A percentile compares a stretch with the other conserved stretches of the same genome.
These are phyloP conservation scores for Cryptococcus hybrid DNA, from an alignment of 1,284 basidiomycete genomes.

Conservation along the genomic window DNA sequence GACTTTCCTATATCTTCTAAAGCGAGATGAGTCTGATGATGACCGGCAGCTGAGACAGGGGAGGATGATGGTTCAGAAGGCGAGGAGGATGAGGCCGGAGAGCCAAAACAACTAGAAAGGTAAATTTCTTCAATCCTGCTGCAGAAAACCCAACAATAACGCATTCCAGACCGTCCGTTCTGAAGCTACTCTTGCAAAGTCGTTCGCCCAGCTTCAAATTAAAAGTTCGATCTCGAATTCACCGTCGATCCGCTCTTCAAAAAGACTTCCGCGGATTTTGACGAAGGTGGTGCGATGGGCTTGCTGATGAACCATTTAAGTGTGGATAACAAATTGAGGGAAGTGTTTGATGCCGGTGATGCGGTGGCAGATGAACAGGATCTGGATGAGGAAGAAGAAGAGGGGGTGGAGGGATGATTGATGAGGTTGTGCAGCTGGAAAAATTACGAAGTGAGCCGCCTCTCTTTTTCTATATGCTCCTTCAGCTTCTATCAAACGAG, in stretches of 20 bases:
- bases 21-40: neutral
- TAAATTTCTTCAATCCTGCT: constrained; percentile 2
- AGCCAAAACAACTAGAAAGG: constrained; percentile 37
- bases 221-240: constrained; percentile 96
- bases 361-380: constrained; percentile 69
- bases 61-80: constrained; percentile 49
- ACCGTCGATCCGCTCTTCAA: constrained; percentile 95
- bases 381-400: constrained; percentile 66
- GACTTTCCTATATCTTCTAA: too few relatives aligned
- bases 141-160: neutral
- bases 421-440: constrained; percentile 52
- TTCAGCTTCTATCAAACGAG: too few relatives aligned
- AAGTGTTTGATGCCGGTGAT: constrained; percentile 96
- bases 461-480: neutral
- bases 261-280: constrained; percentile 98
- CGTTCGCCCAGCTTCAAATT: constrained; percentile 72
- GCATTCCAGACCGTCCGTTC: constrained; percentile 59
- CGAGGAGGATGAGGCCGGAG: constrained; percentile 55
- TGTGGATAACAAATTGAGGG: constrained; percentile 76
- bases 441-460: constrained; percentile 62
- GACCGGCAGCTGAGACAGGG: constrained; percentile 16
- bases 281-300: constrained; percentile 95
- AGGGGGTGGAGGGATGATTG: constrained; percentile 36
- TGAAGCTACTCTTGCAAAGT: constrained; percentile 81
- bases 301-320: constrained; percentile 91